Percentiles rank a stretch among this genome's conserved stretches.
phyloP scores from a whole-genome alignment of 2,329 filamentous ascomycete species.

The Elsinoe batatas region DNA sequence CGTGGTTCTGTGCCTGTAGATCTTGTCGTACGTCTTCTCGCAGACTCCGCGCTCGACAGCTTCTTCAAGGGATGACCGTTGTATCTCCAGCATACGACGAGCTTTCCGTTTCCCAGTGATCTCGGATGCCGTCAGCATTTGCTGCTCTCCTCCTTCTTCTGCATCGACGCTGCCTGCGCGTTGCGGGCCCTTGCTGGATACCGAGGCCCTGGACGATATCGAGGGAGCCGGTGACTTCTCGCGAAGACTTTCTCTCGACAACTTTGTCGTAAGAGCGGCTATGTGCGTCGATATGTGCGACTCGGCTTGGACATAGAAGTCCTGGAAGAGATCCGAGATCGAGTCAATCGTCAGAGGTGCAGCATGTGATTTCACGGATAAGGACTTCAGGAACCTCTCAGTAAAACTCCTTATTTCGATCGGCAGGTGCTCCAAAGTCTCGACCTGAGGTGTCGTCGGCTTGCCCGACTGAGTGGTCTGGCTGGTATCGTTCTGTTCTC shows the following conservation, averaged over 20 bases:
- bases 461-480: conserved; percentile 14
- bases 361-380: conserved; percentile 77
- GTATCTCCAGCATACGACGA: conserved; percentile 66
- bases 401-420: conserved; percentile 87
- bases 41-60: conserved; percentile 66
- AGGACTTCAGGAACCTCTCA: conserved; percentile 88
- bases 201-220: conserved; percentile 46
- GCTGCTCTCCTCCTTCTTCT: conserved; percentile 47
- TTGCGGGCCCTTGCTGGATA: conserved; percentile 31
- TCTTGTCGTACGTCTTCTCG: conserved; percentile 56
- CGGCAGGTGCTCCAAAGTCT: conserved; percentile 78
- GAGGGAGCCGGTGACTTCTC: conserved; percentile 46
- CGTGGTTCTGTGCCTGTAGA: conserved; percentile 84
- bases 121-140: conserved; percentile 86
- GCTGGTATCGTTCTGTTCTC: conserved; percentile 21
- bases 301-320: conserved; percentile 77
- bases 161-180: conserved; percentile 32
- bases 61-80: conserved; percentile 71
- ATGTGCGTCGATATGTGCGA: conserved; percentile 81
- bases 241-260: conserved; percentile 49
- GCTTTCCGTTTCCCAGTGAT: conserved; percentile 70
- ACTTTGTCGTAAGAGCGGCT: conserved; percentile 62
- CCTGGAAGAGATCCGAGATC: conserved; percentile 80
- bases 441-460: conserved; percentile 27
- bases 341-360: conserved; percentile 74